phyloP scores from a whole-genome alignment of 305 asterid species.

The Stenogyne calaminthoides region DNA sequence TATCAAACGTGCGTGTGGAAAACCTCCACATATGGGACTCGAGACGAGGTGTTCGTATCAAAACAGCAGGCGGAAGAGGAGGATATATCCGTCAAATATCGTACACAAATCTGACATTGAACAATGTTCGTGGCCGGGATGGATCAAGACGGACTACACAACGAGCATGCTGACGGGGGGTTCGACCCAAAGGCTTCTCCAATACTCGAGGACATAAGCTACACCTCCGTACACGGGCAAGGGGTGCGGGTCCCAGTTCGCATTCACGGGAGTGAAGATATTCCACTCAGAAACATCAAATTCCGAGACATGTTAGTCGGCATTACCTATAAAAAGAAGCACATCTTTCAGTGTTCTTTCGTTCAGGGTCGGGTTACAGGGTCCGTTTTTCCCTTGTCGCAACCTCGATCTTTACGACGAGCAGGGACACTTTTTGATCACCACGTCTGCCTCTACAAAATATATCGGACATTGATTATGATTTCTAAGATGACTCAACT shows the following conservation, averaged over 20 bases:
- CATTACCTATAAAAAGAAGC: constrained; percentile 65
- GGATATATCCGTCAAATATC: constrained; percentile 55
- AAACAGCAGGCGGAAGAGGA: constrained; percentile 85
- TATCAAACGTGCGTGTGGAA: constrained; percentile 59
- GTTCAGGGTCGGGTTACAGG: constrained; percentile 73
- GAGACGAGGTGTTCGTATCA: constrained; percentile 74
- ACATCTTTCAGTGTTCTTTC: constrained; percentile 67
- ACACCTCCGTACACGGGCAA: constrained; percentile 59
- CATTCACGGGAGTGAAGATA: constrained; percentile 63
- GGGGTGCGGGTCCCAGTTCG: constrained; percentile 81
- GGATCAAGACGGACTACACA: constrained; percentile 81
- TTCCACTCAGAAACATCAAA: constrained; percentile 52
- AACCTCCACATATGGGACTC: constrained; percentile 66
- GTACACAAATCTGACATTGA: constrained; percentile 57
- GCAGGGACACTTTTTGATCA: constrained; percentile 45
- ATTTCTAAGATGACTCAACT: constrained; percentile 36
- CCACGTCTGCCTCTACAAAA: constrained; percentile 46
- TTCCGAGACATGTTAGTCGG: constrained; percentile 70
- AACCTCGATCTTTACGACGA: constrained; percentile 70
- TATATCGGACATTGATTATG: constrained; percentile 66
- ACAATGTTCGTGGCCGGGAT: constrained; percentile 71
- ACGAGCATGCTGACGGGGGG: constrained; percentile 63
- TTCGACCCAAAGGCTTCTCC: constrained; percentile 64
- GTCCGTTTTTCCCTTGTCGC: constrained; percentile 61
- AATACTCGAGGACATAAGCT: constrained; percentile 53